Percentiles rank a stretch among this genome's conserved stretches.
These are phyloP conservation scores for Wickerhamiella azymoides DNA, from an alignment of 805 yeast genomes.

Conservation along the genomic window DNA sequence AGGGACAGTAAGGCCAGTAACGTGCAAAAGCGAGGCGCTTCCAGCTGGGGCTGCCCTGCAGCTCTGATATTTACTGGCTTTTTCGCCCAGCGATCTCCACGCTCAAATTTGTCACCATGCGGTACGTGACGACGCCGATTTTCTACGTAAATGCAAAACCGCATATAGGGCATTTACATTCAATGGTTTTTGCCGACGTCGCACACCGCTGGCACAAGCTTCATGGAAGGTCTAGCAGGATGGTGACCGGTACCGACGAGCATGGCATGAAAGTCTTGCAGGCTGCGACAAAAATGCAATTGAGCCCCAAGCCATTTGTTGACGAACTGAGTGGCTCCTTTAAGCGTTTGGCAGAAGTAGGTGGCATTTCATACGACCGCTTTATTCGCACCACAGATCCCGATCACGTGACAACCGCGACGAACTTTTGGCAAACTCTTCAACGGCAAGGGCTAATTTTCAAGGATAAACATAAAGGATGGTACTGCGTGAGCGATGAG, in stretches of 20 bases:
- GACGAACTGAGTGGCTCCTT: conserved; percentile 57
- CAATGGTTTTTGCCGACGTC: conserved; percentile 74
- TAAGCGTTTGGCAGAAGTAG: conserved; percentile 42
- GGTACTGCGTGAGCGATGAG: conserved; percentile 93
- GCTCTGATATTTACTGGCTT: too few relatives aligned
- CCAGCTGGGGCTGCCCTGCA: too few relatives aligned
- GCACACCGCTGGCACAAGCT: conserved; percentile 57
- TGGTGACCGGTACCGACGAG: conserved; percentile 93
- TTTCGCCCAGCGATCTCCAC: too few relatives aligned
- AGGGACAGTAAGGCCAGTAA: too few relatives aligned
- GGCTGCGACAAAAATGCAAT: conserved; percentile 50
- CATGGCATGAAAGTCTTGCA: conserved; percentile 87
- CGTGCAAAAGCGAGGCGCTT: too few relatives aligned
- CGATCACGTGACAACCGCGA: conserved; percentile 59
- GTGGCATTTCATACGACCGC: conserved; percentile 49
- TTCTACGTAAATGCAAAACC: conserved; percentile 94
- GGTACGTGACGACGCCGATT: conserved; percentile 61
- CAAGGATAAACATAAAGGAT: conserved; percentile 75
- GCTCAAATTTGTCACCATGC: not conserved
- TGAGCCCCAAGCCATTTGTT: conserved; percentile 55
- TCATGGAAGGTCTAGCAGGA: conserved; percentile 32
- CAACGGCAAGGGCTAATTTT: conserved; percentile 52
- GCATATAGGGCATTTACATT: conserved; percentile 84
- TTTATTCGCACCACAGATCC: conserved; percentile 83
- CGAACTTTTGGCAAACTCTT: conserved; percentile 54